A percentile compares a stretch with the other conserved stretches of the same genome.
These are phyloP conservation scores for Russula abietina DNA, from an alignment of 768 basidiomycete species.

Conservation along the genomic window DNA sequence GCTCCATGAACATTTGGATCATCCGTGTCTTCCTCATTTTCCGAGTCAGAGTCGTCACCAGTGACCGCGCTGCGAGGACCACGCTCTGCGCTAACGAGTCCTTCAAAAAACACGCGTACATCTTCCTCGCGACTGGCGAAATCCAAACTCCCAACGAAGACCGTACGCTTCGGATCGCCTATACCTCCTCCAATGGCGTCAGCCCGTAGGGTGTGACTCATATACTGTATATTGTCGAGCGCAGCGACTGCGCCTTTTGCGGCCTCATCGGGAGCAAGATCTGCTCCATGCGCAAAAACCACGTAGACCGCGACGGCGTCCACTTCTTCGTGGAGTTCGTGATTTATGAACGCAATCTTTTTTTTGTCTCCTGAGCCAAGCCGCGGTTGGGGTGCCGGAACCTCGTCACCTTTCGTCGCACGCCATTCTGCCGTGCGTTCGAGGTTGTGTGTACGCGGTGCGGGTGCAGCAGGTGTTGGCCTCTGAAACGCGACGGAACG, in stretches of 20 bases:
- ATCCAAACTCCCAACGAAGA: constrained; percentile 92
- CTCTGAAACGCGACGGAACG: constrained; percentile 87
- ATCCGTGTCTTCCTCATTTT: constrained; percentile 28
- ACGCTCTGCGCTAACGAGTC: constrained; percentile 59
- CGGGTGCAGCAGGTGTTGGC: constrained; percentile 48
- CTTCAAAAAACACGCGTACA: constrained; percentile 81
- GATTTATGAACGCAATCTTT: constrained; percentile 89
- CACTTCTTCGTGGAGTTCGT: constrained; percentile 76
- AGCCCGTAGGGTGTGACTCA: constrained; percentile 73
- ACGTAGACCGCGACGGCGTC: constrained; percentile 82
- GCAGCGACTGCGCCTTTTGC: constrained; percentile 51
- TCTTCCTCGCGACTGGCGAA: constrained; percentile 91
- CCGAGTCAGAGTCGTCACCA: constrained; percentile 27
- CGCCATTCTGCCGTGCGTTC: constrained; percentile 59
- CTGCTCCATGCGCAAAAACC: constrained; percentile 71
- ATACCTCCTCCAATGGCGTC: constrained; percentile 51
- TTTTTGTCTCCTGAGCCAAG: constrained; percentile 84
- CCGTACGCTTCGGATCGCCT: constrained; percentile 69
- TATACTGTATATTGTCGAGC: constrained; percentile 66
- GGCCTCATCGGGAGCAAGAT: constrained; percentile 70
- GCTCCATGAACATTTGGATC: constrained; percentile 29
- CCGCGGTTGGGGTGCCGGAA: constrained; percentile 33
- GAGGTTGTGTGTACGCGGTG: constrained; percentile 45
- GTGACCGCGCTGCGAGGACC: constrained; percentile 45
- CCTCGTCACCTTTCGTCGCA: constrained; percentile 33